Conservation (phyloP, 352 stramenopile genomes). For the Aphanomyces cochlioides region DNA sequence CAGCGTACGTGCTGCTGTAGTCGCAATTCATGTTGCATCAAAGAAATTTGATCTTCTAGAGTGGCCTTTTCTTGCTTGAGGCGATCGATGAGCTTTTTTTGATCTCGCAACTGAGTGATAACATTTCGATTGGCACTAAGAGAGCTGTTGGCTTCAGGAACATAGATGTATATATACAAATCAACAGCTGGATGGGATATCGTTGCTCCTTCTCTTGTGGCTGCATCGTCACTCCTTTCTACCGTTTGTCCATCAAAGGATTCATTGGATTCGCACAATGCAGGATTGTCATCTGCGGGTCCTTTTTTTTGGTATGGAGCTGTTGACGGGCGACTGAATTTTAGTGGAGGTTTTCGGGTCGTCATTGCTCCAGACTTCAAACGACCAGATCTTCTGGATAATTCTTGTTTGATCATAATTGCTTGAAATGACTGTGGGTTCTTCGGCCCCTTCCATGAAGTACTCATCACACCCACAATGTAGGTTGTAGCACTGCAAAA, state of each 20-base stretch:
- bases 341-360: background rate
- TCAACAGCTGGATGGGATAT: conserved; percentile 15
- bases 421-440: background rate
- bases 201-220: background rate
- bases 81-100: conserved; percentile 43
- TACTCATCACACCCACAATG: background rate
- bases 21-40: conserved; percentile 42
- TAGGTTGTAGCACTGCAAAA: too few relatives aligned
- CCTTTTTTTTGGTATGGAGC: too few relatives aligned
- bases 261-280: too few relatives aligned
- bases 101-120: conserved; percentile 45
- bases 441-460: conserved; percentile 14
- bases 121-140: conserved; percentile 21
- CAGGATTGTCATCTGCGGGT: too few relatives aligned
- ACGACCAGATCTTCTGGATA: background rate
- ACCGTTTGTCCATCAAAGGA: too few relatives aligned
- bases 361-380: background rate
- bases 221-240: background rate
- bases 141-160: background rate
- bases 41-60: conserved; percentile 41
- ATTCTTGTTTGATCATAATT: background rate
- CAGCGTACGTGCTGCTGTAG: conserved; percentile 46
- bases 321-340: background rate
- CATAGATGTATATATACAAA: background rate
- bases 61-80: conserved; percentile 55